Evolutionary conservation across 257 asterid species (phyloP), one percentile per base, ranked within the genome.

Genomic region (Henckelia pumila): DNA sequence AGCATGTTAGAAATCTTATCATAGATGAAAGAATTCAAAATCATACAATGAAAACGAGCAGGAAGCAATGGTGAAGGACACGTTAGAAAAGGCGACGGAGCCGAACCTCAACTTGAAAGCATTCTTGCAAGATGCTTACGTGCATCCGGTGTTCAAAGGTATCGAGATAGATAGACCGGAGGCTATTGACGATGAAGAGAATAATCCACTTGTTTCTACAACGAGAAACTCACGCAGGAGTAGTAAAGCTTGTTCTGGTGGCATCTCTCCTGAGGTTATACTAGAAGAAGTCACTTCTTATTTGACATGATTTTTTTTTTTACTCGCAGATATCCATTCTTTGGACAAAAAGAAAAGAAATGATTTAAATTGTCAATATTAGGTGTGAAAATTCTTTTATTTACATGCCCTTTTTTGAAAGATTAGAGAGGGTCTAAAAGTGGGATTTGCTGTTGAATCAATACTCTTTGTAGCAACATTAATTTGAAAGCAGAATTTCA

Each of bases 61-160:
- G 95, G 89, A 87, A 6, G 88, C 95, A 17, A 80, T 83, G 89
- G 83, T 87, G 67, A 85, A 75, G 78, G 95, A 87, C 79, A 85
- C 91, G 7, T 72, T 87, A 57, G 95, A 85, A 50, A 74, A 77
- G 81, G 91, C 89, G 1, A 85, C 87, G 1, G 95, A 87, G 79
- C 95, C 95, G 29, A 78, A 79, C 59, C 68, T 87, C 25, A 74
- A 87, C 78, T 73, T 87, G 80, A 79, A 80, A 76, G 76, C 83
- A 17, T 87, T 85, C 72, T 74, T 85, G 49, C 81, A 81, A 64
- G 84, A 85, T 59, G 88, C 95, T 56, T 85, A 87, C 32, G 33
- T 79, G 7, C 91, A 87, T 73, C 95, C 95, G 0, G 88, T 85
- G 7, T 85, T 79, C 78, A 83, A 78, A 62, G 82, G 85, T 8